Evolutionary conservation across 768 basidiomycete species (phyloP).

Genomic region (Gautieria morchelliformis): DNA sequence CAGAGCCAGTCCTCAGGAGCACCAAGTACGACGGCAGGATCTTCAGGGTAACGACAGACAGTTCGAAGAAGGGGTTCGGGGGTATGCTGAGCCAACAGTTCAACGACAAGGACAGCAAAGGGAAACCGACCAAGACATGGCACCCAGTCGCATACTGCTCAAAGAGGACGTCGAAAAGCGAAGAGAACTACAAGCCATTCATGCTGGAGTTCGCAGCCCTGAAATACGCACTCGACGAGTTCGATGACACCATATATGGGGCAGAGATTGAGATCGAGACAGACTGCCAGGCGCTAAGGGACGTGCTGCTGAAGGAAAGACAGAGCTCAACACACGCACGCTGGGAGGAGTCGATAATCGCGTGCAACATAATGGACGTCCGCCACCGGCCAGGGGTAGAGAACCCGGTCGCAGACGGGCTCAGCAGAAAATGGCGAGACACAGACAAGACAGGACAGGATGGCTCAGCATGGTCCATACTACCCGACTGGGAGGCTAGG

Average conservation of each 20-base stretch:
- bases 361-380: slow-evolving; percentile 17
- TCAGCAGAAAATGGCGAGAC: slow-evolving; percentile 8
- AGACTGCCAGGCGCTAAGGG: slow-evolving; percentile 27
- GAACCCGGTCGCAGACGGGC: slow-evolving; percentile 18
- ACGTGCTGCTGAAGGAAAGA: slow-evolving; percentile 20
- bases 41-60: slow-evolving; percentile 11
- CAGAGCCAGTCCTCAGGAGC: slow-evolving; percentile 23
- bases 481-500: slow-evolving; percentile 1
- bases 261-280: slow-evolving; percentile 28
- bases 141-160: slow-evolving; percentile 26
- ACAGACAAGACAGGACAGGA: not conserved
- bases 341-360: slow-evolving; percentile 26
- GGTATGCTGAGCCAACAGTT: slow-evolving; percentile 5
- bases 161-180: slow-evolving; percentile 24
- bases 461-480: not conserved
- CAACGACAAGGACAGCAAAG: slow-evolving; percentile 11
- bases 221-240: slow-evolving; percentile 20
- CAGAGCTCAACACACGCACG: slow-evolving; percentile 22
- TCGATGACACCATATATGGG: not conserved
- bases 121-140: slow-evolving; percentile 12
- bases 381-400: slow-evolving; percentile 12
- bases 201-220: slow-evolving; percentile 28
- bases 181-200: slow-evolving; percentile 23
- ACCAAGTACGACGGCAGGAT: slow-evolving; percentile 26
- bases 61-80: slow-evolving; percentile 5